Base-by-base conservation (phyloP, 1,139 yeast genomes). In the Blastobotrys malaysiensis region DNA sequence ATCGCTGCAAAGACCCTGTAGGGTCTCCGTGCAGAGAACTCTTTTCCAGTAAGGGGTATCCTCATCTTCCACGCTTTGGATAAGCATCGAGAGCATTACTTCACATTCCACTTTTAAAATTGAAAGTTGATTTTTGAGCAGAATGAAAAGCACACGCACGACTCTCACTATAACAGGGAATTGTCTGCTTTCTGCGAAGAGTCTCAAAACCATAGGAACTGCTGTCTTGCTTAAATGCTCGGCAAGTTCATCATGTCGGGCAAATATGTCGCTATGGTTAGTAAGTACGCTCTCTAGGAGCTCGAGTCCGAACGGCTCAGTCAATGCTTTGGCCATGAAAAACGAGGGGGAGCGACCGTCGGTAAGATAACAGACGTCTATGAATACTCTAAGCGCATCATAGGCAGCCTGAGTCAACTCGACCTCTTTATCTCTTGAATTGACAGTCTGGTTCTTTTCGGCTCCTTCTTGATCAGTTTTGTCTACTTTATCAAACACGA, bases 41-140 rank as follows among this genome's bases (percentile, higher is more conserved):
- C 82, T 81, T 61, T 87, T 88, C 97, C 97, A 91, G 16, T 64
- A 58, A 1, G 83, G 80, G 1, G 76, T 77, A 0, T 81, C 73
- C 2, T 79, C 80, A 6, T 71, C 69, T 1, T 79, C 75, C 9
- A 88, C 67, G 46, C 81, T 77, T 63, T 88, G 96, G 26, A 87
- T 86, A 43, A 90, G 70, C 45, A 86, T 75, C 0, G 95, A 83
- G 20, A 91, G 69, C 1, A 91, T 81, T 6, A 89, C 89, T 65
- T 89, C 97, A 27, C 88, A 78, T 68, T 91, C 97, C 44, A 87
- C 79, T 52, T 81, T 84, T 39, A 91, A 70, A 14, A 82, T 77
- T 0, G 75, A 69, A 44, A 89, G 74, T 58, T 85, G 90, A 9
- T 82, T 76, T 18, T 80, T 73, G 13, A 90, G 70, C 47, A 90